Evolutionary conservation across 306 rosid genomes (phyloP), one percentile per base, ranked within the genome.

Genomic region (Cucurbita moschata): DNA sequence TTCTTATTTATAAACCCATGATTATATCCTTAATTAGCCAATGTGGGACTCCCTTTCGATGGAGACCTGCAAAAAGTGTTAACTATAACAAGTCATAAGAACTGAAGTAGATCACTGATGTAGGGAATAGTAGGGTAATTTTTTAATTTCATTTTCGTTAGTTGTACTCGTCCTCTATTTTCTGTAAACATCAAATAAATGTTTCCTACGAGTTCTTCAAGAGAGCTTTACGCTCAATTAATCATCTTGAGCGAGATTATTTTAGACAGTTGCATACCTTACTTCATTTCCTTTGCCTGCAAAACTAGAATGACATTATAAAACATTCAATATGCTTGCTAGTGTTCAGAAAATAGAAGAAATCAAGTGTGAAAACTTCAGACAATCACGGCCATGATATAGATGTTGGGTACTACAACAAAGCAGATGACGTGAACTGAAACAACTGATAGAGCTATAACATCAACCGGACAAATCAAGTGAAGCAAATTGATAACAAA

Each of bases 31-130:
- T 30, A 30, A 30, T 30, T 30, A 30, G 4, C 4, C 35, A 30
- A 30, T 3, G 35, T 30, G 4, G 96, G 79, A 88, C 78, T 35
- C 96, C 97, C 46, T 23, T 23, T 26, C 26, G 92, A 86, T 52
- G 96, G 96, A 23, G 95, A 85, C 97, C 90, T 88, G 84, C 71
- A 74, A 74, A 63, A 39, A 39, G 26, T 38, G 68, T 62, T 14
- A 16, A 4, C n/a, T 8, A 14, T 39, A 4, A 63, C 26, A 39
- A 16, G 23, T 10, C 3, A 16, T 7, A 62, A 59, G 42, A 59
- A 40, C 70, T 40, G 47, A 43, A 61, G 70, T 16, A 16, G 26
- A 62, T 3, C 26, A 10, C 26, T 58, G 65, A 6, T 30, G 65
- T 59, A 13, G 42, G 42, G 40, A 59, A 59, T 59, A 59, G 65